These are phyloP conservation scores for Lanmaoa pseudosensibilis DNA, from an alignment of 768 basidiomycete species.

Conservation along the genomic window DNA sequence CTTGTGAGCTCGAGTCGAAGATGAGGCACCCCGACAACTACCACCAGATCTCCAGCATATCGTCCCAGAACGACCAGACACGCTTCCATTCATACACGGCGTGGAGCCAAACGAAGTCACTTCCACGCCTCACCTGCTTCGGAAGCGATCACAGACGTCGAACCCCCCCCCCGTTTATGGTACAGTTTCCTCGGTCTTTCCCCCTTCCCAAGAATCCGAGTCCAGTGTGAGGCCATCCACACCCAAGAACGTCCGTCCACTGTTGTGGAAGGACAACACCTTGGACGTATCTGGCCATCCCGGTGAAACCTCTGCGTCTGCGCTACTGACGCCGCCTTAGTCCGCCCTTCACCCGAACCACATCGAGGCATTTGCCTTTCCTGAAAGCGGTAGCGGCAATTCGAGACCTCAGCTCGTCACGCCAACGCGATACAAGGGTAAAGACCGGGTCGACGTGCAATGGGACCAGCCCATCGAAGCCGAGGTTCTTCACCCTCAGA, in stretches of 20 bases:
- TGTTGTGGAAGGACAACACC: not conserved
- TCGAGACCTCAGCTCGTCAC: slow-evolving; percentile 14
- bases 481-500: slow-evolving; percentile 5
- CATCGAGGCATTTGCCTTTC: not conserved
- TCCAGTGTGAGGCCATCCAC: slow-evolving; percentile 7
- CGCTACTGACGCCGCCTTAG: slow-evolving; percentile 26
- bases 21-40: not conserved
- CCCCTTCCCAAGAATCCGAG: slow-evolving; percentile 14
- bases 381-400: not conserved
- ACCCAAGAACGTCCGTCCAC: slow-evolving; percentile 8
- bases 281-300: not conserved
- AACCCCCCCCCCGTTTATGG: not conserved
- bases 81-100: slow-evolving; percentile 19
- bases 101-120: not conserved
- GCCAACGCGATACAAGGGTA: slow-evolving; percentile 28
- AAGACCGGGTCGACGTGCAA: slow-evolving; percentile 11
- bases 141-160: not conserved
- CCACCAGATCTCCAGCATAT: not conserved
- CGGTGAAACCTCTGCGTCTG: not conserved
- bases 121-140: not conserved
- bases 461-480: slow-evolving; percentile 3
- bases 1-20: not conserved
- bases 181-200: slow-evolving; percentile 26
- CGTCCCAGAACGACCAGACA: not conserved
- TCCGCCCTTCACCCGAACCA: not conserved